Evolutionary conservation across 2,329 filamentous ascomycete genomes (phyloP).

Genomic region (Diaporthe sp.): DNA sequence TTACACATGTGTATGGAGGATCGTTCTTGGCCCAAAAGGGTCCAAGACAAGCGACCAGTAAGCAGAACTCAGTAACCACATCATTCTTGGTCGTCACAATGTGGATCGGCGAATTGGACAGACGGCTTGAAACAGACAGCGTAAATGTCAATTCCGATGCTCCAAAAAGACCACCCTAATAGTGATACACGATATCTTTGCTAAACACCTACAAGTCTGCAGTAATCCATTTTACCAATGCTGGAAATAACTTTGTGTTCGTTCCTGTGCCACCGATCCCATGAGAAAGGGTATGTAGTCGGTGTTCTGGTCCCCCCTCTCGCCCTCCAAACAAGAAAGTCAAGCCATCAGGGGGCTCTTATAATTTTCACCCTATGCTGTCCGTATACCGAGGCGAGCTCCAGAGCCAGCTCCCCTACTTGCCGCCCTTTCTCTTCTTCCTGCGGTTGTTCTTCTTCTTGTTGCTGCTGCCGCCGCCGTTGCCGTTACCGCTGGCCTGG

Average conservation of each 20-base stretch:
- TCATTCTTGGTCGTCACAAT: not conserved
- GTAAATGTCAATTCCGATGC: conserved; percentile 30
- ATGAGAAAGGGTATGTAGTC: not conserved
- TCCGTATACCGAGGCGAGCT: not conserved
- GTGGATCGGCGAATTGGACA: not conserved
- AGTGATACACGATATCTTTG: conserved; percentile 27
- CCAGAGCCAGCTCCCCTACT: conserved; percentile 38
- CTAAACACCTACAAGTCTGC: conserved; percentile 21
- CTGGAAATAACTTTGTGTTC: not conserved
- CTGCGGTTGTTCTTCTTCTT: conserved; percentile 50
- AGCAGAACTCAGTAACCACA: not conserved
- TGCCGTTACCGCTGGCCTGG: conserved; percentile 33
- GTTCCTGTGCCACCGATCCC: not conserved
- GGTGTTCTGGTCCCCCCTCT: not conserved
- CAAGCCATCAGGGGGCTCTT: not conserved
- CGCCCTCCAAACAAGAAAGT: not conserved
- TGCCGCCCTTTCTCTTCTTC: conserved; percentile 51
- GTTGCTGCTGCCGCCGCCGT: not conserved
- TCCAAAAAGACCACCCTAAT: conserved; percentile 24
- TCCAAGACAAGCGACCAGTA: not conserved
- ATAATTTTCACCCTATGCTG: not conserved
- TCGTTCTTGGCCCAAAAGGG: not conserved
- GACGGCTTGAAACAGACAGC: not conserved
- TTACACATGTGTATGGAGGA: not conserved
- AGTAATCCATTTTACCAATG: conserved; percentile 17